Percentiles rank a stretch among this genome's conserved stretches.
These are phyloP conservation scores for Aspergillus cejpii DNA, from an alignment of 2,329 filamentous ascomycete genomes.

Conservation along the genomic window DNA sequence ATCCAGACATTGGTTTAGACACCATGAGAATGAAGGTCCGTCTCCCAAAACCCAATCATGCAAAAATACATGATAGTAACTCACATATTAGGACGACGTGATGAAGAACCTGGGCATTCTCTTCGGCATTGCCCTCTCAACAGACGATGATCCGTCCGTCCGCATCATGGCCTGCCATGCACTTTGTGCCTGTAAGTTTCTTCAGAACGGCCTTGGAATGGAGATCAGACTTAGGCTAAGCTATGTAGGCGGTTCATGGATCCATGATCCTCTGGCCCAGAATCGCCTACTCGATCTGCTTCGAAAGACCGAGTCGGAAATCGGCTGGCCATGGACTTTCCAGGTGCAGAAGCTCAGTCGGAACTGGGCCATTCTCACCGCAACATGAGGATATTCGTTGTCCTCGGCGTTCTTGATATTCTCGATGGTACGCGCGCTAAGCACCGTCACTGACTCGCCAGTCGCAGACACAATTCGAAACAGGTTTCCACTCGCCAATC, in stretches of 20 bases:
- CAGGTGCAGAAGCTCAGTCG: conserved; percentile 15
- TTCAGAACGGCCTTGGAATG: neutral
- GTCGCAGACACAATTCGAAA: too few relatives aligned
- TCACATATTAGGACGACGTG: conserved; percentile 18
- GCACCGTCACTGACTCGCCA: too few relatives aligned
- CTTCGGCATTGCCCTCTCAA: conserved; percentile 31
- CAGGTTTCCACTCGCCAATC: too few relatives aligned
- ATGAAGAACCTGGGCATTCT: conserved; percentile 25
- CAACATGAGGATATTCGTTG: conserved; percentile 5
- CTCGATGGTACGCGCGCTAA: too few relatives aligned
- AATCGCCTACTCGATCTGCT: conserved; percentile 19
- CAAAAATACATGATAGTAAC: too few relatives aligned
- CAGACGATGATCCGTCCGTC: conserved; percentile 29
- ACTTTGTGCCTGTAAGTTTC: conserved; percentile 26
- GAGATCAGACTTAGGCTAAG: too few relatives aligned
- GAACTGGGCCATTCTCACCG: conserved; percentile 14
- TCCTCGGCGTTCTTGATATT: too few relatives aligned
- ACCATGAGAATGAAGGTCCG: conserved; percentile 21
- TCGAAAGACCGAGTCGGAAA: conserved; percentile 18
- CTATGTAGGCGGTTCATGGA: conserved; percentile 26
- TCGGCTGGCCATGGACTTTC: conserved; percentile 21
- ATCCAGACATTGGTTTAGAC: conserved; percentile 7
- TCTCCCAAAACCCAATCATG: neutral
- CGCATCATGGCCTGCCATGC: conserved; percentile 32
- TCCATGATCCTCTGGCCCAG: conserved; percentile 25